phyloP scores from a whole-genome alignment of 495 filamentous ascomycete genomes.

The Aspergillus avenaceus region DNA sequence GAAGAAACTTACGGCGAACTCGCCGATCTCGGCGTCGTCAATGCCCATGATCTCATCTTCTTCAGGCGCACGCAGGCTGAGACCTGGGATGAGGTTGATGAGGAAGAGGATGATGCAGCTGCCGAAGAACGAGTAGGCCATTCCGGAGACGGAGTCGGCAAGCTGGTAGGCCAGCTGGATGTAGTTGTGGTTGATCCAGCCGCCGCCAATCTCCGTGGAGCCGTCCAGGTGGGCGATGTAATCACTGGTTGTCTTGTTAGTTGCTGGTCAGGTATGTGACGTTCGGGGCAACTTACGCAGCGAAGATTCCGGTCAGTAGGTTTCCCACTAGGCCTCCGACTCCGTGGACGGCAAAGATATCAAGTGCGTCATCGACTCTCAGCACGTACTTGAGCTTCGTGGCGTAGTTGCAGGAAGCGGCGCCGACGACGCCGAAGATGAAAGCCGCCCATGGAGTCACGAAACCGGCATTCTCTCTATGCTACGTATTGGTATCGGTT shows the following conservation, averaged over 20 bases:
- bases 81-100: conserved; percentile 81
- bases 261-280: conserved; percentile 7
- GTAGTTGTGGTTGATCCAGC: conserved; percentile 90
- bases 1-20: conserved; percentile 69
- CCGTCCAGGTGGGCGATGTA: conserved; percentile 91
- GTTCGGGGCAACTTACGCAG: conserved; percentile 55
- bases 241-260: conserved; percentile 45
- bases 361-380: conserved; percentile 81
- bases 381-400: conserved; percentile 94
- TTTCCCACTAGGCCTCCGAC: conserved; percentile 89
- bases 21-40: conserved; percentile 93
- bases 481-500: conserved; percentile 79
- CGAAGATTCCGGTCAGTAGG: conserved; percentile 85
- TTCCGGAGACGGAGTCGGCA: conserved; percentile 79
- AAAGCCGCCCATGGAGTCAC: conserved; percentile 94
- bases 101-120: conserved; percentile 84
- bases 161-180: conserved; percentile 85
- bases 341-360: conserved; percentile 91
- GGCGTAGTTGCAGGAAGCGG: conserved; percentile 84
- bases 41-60: conserved; percentile 89
- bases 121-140: conserved; percentile 80
- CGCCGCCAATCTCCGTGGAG: conserved; percentile 63
- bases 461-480: too few relatives aligned
- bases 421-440: conserved; percentile 81
- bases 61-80: conserved; percentile 74